A percentile compares a stretch with the other conserved stretches of the same genome.
Evolutionary conservation across 225 moss, liverwort and hornwort genomes (phyloP).

Genomic region (Bryum argenteum): DNA sequence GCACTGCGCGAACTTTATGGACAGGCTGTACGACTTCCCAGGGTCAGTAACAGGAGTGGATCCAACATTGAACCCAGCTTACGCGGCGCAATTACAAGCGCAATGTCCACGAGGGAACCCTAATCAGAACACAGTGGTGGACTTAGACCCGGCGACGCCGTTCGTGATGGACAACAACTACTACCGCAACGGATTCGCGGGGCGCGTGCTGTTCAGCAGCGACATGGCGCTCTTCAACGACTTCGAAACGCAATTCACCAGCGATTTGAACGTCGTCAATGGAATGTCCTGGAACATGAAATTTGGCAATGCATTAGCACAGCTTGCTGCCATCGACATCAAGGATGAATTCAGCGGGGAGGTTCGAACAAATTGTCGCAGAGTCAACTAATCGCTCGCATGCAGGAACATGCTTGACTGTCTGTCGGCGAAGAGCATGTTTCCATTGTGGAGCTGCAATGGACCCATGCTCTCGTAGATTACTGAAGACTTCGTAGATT

Average conservation of each 20-base stretch:
- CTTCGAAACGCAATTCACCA: conserved; percentile 53
- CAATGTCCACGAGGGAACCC: conserved; percentile 48
- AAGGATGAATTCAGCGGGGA: conserved; percentile 44
- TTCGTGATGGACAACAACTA: conserved; percentile 62
- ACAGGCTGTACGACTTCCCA: conserved; percentile 64
- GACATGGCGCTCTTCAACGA: conserved; percentile 55
- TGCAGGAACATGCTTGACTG: no score
- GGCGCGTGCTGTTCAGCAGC: conserved; percentile 49
- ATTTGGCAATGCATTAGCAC: conserved; percentile 58
- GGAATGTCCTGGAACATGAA: conserved; percentile 53
- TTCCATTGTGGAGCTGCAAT: background rate
- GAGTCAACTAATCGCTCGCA: conserved; percentile 26
- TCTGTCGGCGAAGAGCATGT: background rate
- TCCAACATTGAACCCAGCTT: conserved; percentile 51
- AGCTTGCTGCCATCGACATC: conserved; percentile 48
- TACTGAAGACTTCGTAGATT: background rate
- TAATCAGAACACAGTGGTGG: conserved; percentile 48
- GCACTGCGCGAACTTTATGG: conserved; percentile 55
- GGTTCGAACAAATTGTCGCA: conserved; percentile 42
- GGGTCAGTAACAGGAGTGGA: conserved; percentile 47
- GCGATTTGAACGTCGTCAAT: conserved; percentile 41
- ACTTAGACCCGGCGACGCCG: conserved; percentile 46
- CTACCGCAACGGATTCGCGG: conserved; percentile 54
- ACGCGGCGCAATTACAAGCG: conserved; percentile 39
- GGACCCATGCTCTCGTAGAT: background rate